Percentiles rank a stretch among this genome's conserved stretches.
Conservation (phyloP, 2,329 filamentous ascomycete genomes). For the Claviceps sp. region DNA sequence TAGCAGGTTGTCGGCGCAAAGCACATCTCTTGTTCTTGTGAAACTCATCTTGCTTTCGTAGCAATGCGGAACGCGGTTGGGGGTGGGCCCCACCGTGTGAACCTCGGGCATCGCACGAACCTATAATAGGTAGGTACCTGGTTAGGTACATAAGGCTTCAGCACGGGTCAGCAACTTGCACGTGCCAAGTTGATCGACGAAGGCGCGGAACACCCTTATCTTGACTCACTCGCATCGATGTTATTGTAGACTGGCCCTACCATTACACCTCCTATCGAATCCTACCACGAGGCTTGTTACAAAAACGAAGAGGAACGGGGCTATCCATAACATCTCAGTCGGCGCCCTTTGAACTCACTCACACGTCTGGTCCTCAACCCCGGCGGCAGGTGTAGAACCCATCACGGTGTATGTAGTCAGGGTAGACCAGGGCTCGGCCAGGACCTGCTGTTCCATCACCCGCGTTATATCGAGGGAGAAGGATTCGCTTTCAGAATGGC, state of each 20-base stretch:
- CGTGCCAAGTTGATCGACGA: too few relatives aligned
- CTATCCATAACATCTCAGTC: not conserved
- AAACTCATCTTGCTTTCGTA: not conserved
- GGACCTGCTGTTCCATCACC: not conserved
- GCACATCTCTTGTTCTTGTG: not conserved
- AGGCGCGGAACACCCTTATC: too few relatives aligned
- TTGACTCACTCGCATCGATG: too few relatives aligned
- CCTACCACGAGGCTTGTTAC: not conserved
- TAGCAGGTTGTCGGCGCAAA: not conserved
- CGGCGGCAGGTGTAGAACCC: not conserved
- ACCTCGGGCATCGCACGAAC: too few relatives aligned
- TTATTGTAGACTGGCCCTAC: too few relatives aligned
- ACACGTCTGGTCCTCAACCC: not conserved
- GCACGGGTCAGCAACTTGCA: too few relatives aligned
- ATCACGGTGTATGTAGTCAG: not conserved
- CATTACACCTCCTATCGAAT: too few relatives aligned
- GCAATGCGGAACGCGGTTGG: too few relatives aligned
- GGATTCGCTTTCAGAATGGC: slow-evolving; percentile 10
- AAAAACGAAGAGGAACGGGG: not conserved
- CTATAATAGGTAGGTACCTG: too few relatives aligned
- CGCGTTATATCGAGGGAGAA: not conserved
- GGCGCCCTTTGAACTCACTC: not conserved
- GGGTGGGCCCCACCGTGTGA: too few relatives aligned
- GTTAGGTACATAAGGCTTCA: too few relatives aligned
- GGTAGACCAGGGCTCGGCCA: not conserved